Base-by-base conservation (phyloP, 2,329 filamentous ascomycete genomes). In the Botrytis fabae region DNA sequence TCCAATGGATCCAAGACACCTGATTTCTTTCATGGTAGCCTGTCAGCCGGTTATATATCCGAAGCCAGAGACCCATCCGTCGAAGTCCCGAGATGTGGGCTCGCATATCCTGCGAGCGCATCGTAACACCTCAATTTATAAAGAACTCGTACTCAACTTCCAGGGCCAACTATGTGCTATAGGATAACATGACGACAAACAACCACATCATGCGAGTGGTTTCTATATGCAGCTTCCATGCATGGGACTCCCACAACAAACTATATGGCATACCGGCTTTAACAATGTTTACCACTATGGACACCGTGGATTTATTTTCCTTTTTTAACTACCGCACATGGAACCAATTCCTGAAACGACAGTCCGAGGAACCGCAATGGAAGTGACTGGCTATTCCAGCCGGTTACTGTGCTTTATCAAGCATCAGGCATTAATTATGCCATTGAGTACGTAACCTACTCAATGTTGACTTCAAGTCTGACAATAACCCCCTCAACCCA, bases 381-480 rank as follows among this genome's bases (percentile, higher is more conserved):
- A 72, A 54, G 65, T 44, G 69, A 20, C 64, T 73, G 76, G 71
- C 71, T 73, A 77, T 72, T 73, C 75, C 76, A 71, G 44, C 74
- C 75, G 73, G 73, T 76, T 70, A 74, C 71, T 69, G 69, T 59
- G 65, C 48, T 69, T 18, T 68, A 25, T 46, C 61, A 70, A 75
- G 72, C 61, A 69, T 72, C 54, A 74, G 78, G 78, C 76, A 79
- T 78, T 65, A 64, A 78, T 74, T 77, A 76, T 79, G 78, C 77
- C 77, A 57, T 61, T 74, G 78, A 79, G 79, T 80, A 80, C 79
- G 79, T 80, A 78, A 78, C 74, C 74, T 79, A 73, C 74, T 78
- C 73, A 75, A 75, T 70, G 76, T 76, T 76, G 74, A 76, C 76
- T 74, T 72, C 72, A 66, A 76, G 79, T 77, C 74, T 71, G 76